Percentiles rank a stretch among this genome's conserved stretches.
These are phyloP conservation scores for Cryphonectria naterciae DNA, from an alignment of 2,329 filamentous ascomycete species.

Conservation along the genomic window DNA sequence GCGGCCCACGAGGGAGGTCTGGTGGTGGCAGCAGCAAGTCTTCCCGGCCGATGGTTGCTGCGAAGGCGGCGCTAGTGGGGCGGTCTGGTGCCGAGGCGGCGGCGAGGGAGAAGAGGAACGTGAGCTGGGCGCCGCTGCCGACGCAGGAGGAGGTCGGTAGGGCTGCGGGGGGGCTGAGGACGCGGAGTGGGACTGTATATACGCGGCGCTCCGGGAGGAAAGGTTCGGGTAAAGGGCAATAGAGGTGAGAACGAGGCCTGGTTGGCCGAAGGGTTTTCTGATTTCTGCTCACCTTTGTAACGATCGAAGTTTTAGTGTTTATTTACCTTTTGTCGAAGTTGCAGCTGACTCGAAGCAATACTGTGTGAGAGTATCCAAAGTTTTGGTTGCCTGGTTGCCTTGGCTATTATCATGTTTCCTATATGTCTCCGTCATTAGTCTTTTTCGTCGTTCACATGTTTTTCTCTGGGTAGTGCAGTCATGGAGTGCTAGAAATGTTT, in stretches of 20 bases:
- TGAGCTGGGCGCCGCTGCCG: conserved; percentile 13
- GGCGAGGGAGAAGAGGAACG: neutral
- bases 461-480: neutral
- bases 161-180: neutral
- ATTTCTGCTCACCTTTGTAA: neutral
- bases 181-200: conserved; percentile 6
- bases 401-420: neutral
- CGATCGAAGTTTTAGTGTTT: neutral
- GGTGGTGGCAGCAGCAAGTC: neutral
- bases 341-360: too few relatives aligned
- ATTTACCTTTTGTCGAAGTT: too few relatives aligned
- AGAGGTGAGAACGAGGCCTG: neutral
- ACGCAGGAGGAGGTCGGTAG: conserved; percentile 5
- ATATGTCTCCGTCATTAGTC: neutral
- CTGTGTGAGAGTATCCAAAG: neutral
- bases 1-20: neutral
- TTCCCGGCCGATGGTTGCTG: neutral
- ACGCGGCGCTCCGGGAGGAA: neutral
- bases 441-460: neutral
- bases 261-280: neutral
- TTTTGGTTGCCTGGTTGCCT: too few relatives aligned
- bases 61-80: neutral
- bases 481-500: neutral
- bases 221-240: neutral
- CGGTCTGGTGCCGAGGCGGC: neutral